A percentile compares a stretch with the other conserved stretches of the same genome.
phyloP scores from a whole-genome alignment of 2,329 filamentous ascomycete species.

The Talaromyces sp. region DNA sequence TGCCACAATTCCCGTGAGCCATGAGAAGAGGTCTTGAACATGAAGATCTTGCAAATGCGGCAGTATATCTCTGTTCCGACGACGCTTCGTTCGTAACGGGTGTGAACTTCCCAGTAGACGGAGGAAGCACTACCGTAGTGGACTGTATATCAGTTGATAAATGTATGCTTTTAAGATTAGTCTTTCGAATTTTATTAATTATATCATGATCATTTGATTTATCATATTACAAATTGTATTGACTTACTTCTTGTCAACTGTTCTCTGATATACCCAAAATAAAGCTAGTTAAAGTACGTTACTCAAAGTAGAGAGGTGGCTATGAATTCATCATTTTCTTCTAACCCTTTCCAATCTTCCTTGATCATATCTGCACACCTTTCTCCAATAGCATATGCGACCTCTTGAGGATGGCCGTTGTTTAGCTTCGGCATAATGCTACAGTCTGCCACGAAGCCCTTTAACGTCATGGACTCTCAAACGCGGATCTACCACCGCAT shows the following conservation, averaged over 20 bases:
- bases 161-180: background rate
- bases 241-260: background rate
- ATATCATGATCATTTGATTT: no score
- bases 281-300: background rate
- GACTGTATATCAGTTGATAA: no score
- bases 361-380: slow-evolving; percentile 49
- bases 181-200: no score
- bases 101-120: slow-evolving; percentile 49
- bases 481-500: slow-evolving; percentile 49
- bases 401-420: slow-evolving; percentile 51
- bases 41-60: slow-evolving; percentile 64
- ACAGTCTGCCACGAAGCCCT: slow-evolving; percentile 49
- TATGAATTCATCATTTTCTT: slow-evolving; percentile 26
- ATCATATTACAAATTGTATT: background rate
- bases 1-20: slow-evolving; percentile 39
- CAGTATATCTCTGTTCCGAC: slow-evolving; percentile 63
- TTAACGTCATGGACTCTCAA: slow-evolving; percentile 49
- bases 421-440: slow-evolving; percentile 49
- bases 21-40: slow-evolving; percentile 37
- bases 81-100: slow-evolving; percentile 68
- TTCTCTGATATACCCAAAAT: background rate
- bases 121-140: background rate
- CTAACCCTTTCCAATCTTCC: slow-evolving; percentile 20
- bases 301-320: background rate
- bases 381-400: slow-evolving; percentile 53